Base-by-base conservation (phyloP, 2,329 filamentous ascomycete species). In the Scedosporium minutisporum region DNA sequence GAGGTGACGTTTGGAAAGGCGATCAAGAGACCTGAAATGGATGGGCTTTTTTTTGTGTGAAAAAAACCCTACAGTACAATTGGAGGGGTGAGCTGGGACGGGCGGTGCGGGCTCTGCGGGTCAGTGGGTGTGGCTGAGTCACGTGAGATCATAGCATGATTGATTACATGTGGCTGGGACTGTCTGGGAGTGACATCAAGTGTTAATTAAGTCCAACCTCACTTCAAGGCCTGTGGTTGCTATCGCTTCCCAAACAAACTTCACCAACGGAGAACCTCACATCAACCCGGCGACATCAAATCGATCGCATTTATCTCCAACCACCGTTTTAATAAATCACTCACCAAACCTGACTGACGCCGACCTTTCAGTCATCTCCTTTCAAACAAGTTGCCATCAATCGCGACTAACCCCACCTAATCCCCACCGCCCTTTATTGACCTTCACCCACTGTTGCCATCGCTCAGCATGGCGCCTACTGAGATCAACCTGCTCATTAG, bases 401-500 rank as follows among this genome's bases (percentile, higher is more conserved):
- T 14, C 33, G 10, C 33, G 33, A 38, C 33, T 38, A 38, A 38
- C 33, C 33, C 33, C 33, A 38, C 33, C 33, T 14, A 38, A 12
- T 12, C 33, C 33, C 33, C 33, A 38, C 33, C 33, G 12, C 21
- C 38, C 41, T 38, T 10, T 14, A 38, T 58, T 4, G 16, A n/a
- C 7, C 27, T 27, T 9, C 12, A 38, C 4, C 25, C 27, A n/a
- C 21, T 9, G 51, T 9, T 4, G 33, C 53, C 18, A 12, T 6
- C 16, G n/a, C 18, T 9, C 33, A 23, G 44, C 14, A 90, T 90
- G 86, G 76, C 79, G 46, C 69, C 80, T 1, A 74, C 73, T 65
- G 84, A 78, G 46, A 77, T 96, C 71, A 96, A 96, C 75, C 81
- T 97, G 66, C 84, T 97, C 64, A 80, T 99, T 65, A 88, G 91